A percentile compares a stretch with the other conserved stretches of the same genome.
Evolutionary conservation across 2,329 filamentous ascomycete genomes (phyloP).

Genomic region (Ramularia collo-cygni): DNA sequence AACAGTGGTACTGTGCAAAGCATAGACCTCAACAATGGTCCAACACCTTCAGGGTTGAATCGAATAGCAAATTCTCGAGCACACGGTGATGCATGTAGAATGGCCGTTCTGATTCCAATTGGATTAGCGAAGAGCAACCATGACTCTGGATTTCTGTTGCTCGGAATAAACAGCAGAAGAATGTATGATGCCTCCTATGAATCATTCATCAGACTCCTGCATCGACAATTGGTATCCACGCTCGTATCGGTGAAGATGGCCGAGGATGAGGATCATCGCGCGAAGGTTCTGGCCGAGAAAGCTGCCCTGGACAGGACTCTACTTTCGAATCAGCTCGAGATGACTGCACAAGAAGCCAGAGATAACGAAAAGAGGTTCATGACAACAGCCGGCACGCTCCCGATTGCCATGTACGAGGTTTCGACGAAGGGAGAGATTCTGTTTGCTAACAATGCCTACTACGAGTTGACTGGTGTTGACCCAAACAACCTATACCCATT

Average conservation of each 20-base stretch:
- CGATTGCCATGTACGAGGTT: slow-evolving; percentile 35
- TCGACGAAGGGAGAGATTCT: slow-evolving; percentile 27
- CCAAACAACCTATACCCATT: slow-evolving; percentile 9
- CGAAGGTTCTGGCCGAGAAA: slow-evolving; percentile 8
- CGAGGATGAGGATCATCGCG: slow-evolving; percentile 13
- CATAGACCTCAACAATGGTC: slow-evolving; percentile 1
- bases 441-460: slow-evolving; percentile 35
- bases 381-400: slow-evolving; percentile 32
- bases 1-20: slow-evolving; percentile 17
- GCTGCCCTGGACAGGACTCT: slow-evolving; percentile 12
- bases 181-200: slow-evolving; percentile 27
- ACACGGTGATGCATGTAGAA: slow-evolving; percentile 27
- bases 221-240: slow-evolving; percentile 16
- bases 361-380: slow-evolving; percentile 30
- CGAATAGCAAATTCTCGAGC: slow-evolving; percentile 7
- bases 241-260: slow-evolving; percentile 27
- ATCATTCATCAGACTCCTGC: slow-evolving; percentile 30
- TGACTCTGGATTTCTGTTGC: slow-evolving; percentile 19
- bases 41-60: slow-evolving; percentile 1
- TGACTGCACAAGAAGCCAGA: slow-evolving; percentile 18
- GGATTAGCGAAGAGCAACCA: slow-evolving; percentile 13
- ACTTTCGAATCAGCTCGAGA: slow-evolving; percentile 18
- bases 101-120: slow-evolving; percentile 31
- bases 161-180: slow-evolving; percentile 32
- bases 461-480: slow-evolving; percentile 22